Percentiles rank a stretch among this genome's conserved stretches.
These are phyloP conservation scores for Astrothelium macrocarpum DNA, from an alignment of 495 filamentous ascomycete genomes.

Conservation along the genomic window DNA sequence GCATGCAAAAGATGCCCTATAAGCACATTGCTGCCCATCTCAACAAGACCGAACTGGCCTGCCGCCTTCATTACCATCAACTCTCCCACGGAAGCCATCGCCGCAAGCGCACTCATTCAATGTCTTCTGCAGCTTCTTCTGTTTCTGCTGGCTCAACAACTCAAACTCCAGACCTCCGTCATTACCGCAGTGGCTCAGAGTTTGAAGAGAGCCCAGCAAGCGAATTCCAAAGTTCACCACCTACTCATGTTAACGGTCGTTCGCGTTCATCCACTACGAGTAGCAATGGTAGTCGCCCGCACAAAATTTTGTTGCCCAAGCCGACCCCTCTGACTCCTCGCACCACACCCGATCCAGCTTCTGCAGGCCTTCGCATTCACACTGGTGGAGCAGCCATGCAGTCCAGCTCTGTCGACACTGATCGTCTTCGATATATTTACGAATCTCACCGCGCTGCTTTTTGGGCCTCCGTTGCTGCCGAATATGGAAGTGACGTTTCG, in stretches of 20 bases:
- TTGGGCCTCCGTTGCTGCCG: slow-evolving; percentile 59
- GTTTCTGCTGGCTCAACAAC: slow-evolving; percentile 17
- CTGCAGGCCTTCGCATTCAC: slow-evolving; percentile 40
- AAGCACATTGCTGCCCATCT: slow-evolving; percentile 77
- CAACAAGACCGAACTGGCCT: slow-evolving; percentile 79
- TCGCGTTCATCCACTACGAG: background rate
- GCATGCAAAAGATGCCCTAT: slow-evolving; percentile 78
- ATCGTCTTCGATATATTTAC: slow-evolving; percentile 59
- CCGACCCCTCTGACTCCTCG: slow-evolving; percentile 5
- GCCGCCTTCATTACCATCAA: slow-evolving; percentile 76
- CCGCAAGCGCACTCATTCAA: slow-evolving; percentile 55
- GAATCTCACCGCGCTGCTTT: slow-evolving; percentile 58
- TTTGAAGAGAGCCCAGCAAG: background rate
- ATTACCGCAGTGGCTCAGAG: slow-evolving; percentile 19
- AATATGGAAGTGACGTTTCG: slow-evolving; percentile 56
- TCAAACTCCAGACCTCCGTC: slow-evolving; percentile 20
- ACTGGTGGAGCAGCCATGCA: slow-evolving; percentile 30
- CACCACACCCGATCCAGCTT: slow-evolving; percentile 3
- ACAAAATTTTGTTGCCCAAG: slow-evolving; percentile 6
- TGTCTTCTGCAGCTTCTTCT: slow-evolving; percentile 40
- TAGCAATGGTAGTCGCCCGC: slow-evolving; percentile 4
- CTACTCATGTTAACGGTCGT: background rate
- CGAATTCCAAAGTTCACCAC: slow-evolving; percentile 1
- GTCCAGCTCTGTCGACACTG: slow-evolving; percentile 48
- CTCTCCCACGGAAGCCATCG: slow-evolving; percentile 71